phyloP scores from a whole-genome alignment of 2,329 filamentous ascomycete species.

The Mariannaea elegans region DNA sequence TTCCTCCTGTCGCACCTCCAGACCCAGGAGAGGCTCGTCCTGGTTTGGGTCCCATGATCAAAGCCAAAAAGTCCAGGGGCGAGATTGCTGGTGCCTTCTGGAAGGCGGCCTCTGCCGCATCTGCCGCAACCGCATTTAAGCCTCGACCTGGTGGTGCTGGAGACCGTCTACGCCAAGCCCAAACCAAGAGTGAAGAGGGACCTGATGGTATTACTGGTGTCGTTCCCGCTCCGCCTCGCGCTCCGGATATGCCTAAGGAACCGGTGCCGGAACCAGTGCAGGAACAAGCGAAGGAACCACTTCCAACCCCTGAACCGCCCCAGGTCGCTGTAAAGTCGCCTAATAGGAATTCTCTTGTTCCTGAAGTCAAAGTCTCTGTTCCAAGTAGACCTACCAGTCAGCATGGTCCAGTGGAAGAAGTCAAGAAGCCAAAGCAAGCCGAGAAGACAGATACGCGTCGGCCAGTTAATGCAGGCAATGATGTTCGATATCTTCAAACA shows the following conservation, averaged over 20 bases:
- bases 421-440: constrained; percentile 40
- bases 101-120: constrained; percentile 71
- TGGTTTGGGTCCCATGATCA: constrained; percentile 86
- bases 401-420: constrained; percentile 50
- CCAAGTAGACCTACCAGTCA: constrained; percentile 54
- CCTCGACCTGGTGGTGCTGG: constrained; percentile 88
- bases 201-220: constrained; percentile 92
- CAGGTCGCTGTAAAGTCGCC: constrained; percentile 43
- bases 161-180: constrained; percentile 75
- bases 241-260: constrained; percentile 42
- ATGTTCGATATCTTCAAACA: constrained; percentile 78
- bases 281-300: background rate
- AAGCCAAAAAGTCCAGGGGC: constrained; percentile 75
- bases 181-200: constrained; percentile 68
- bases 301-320: constrained; percentile 11
- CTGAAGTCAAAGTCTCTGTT: constrained; percentile 67
- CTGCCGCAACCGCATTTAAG: constrained; percentile 72
- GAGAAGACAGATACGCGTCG: constrained; percentile 58
- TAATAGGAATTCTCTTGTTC: constrained; percentile 52
- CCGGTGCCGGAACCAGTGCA: background rate
- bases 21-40: constrained; percentile 31
- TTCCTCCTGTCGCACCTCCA: constrained; percentile 19
- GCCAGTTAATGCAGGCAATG: constrained; percentile 74
- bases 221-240: constrained; percentile 76
- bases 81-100: constrained; percentile 80